A percentile compares a stretch with the other conserved stretches of the same genome.
Evolutionary conservation across 176 grass and related monocot genomes (phyloP).

Genomic region (Avena sativa): DNA sequence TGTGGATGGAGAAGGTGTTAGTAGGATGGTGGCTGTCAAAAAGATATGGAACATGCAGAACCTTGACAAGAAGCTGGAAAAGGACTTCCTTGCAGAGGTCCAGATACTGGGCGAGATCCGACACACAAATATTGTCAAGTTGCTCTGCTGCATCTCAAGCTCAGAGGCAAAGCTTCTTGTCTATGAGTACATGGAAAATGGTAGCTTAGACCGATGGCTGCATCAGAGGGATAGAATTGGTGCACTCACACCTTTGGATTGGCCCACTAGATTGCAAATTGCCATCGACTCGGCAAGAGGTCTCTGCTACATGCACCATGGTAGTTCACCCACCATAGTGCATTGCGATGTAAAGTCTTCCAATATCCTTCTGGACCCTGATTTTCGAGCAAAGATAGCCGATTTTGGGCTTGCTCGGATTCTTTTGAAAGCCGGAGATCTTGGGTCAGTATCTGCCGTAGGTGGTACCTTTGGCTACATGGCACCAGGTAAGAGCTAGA

Average conservation of each 20-base stretch:
- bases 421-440: slow-evolving; percentile 54
- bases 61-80: slow-evolving; percentile 44
- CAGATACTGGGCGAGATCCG: slow-evolving; percentile 59
- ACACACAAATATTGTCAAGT: slow-evolving; percentile 69
- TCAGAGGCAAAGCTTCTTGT: slow-evolving; percentile 61
- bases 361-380: slow-evolving; percentile 67
- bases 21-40: slow-evolving; percentile 60
- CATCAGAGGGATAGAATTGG: slow-evolving; percentile 41
- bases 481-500: slow-evolving; percentile 62
- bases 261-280: slow-evolving; percentile 57
- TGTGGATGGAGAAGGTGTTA: not conserved
- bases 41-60: slow-evolving; percentile 61
- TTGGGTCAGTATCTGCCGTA: slow-evolving; percentile 52
- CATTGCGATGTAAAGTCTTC: slow-evolving; percentile 82
- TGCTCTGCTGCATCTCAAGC: slow-evolving; percentile 62
- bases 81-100: slow-evolving; percentile 66
- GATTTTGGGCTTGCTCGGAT: slow-evolving; percentile 77
- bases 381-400: slow-evolving; percentile 69
- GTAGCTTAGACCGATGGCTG: slow-evolving; percentile 62
- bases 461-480: slow-evolving; percentile 83
- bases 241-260: slow-evolving; percentile 42
- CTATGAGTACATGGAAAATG: slow-evolving; percentile 78
- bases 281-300: slow-evolving; percentile 64
- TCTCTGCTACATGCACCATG: slow-evolving; percentile 77
- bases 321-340: slow-evolving; percentile 54